Conservation (phyloP, 257 asterid species). For the Buddleja alternifolia region DNA sequence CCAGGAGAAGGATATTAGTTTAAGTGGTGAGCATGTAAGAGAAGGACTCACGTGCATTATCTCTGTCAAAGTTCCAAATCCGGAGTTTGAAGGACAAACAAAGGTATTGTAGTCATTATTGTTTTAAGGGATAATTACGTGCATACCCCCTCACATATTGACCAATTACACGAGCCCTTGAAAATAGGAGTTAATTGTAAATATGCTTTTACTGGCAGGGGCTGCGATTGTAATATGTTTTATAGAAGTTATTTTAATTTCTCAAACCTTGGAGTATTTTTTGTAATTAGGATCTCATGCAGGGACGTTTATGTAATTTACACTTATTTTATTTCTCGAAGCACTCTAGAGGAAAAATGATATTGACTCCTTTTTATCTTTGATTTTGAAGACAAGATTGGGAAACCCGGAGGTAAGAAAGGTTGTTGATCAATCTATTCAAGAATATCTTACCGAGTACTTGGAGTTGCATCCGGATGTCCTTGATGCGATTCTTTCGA, state of each 20-base stretch:
- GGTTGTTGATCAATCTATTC: conserved; percentile 78
- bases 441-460: conserved; percentile 90
- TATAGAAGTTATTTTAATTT: no score
- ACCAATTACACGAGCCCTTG: no score
- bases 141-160: no score
- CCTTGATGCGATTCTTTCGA: conserved; percentile 80
- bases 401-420: conserved; percentile 97
- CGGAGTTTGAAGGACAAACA: conserved; percentile 99
- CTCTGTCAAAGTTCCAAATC: conserved; percentile 90
- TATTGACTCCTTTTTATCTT: conserved; percentile 2
- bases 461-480: conserved; percentile 97
- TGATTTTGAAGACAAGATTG: conserved; percentile 73
- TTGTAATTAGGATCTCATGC: no score
- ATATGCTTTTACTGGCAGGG: no score
- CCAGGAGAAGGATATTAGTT: conserved; percentile 89
- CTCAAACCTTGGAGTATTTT: no score
- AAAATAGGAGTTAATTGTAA: no score
- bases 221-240: no score
- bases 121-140: no score
- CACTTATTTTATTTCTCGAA: background rate
- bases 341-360: conserved; percentile 3
- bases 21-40: conserved; percentile 97
- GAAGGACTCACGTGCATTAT: conserved; percentile 96
- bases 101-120: conserved; percentile 44
- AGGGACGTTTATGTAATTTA: no score